These are phyloP conservation scores for Triangularia setosa DNA, from an alignment of 2,329 filamentous ascomycete genomes.

Conservation along the genomic window DNA sequence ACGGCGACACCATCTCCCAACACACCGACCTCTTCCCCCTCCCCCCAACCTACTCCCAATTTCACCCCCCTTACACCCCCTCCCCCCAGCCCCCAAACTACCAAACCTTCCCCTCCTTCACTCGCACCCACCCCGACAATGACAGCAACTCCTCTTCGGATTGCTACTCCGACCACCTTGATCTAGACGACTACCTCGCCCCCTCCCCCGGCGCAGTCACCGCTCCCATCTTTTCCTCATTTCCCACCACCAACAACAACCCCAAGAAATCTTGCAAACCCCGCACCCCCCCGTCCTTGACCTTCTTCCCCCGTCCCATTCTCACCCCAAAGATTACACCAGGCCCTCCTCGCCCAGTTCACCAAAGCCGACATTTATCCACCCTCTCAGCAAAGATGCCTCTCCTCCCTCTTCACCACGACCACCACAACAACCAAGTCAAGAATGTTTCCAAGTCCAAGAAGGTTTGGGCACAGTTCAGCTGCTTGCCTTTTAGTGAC, in stretches of 20 bases:
- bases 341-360: background rate
- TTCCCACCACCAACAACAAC: background rate
- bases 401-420: background rate
- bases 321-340: background rate
- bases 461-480: too few relatives aligned
- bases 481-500: too few relatives aligned
- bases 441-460: too few relatives aligned
- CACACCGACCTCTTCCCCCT: constrained; percentile 2
- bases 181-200: constrained; percentile 5
- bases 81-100: background rate
- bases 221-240: background rate
- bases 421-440: background rate
- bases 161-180: constrained; percentile 6
- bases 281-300: background rate
- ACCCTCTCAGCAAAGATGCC: background rate
- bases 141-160: background rate
- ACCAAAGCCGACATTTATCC: background rate
- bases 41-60: constrained; percentile 3
- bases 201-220: background rate
- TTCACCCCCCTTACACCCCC: constrained; percentile 4
- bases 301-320: background rate
- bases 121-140: background rate
- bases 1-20: background rate
- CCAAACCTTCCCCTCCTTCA: background rate
- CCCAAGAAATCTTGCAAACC: background rate